Base-by-base conservation (phyloP, 1,139 yeast species). In the Pichia sp. region DNA sequence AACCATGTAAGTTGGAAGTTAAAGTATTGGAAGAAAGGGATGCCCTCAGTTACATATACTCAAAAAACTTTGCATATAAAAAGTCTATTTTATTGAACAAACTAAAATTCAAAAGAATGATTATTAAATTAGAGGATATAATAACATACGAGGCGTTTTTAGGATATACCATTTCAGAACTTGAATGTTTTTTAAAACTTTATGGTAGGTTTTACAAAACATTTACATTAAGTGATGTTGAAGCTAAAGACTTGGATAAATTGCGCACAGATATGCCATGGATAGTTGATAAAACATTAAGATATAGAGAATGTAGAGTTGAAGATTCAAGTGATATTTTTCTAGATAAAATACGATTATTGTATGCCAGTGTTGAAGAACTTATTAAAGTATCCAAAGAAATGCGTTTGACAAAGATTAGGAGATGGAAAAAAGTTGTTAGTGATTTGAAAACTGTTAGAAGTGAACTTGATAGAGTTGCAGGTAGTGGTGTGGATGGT, bases 71-170 rank as follows among this genome's bases (percentile, higher is more conserved):
- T 35, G 58, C 56, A 34, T 49, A 55, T 23, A 55, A 54, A 32
- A 74, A 57, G 55, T 16, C 18, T 10, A 25, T 37, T 18, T 18
- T 38, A 15, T 35, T 22, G 13, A 31, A 34, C 14, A 24, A 36
- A 11, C 25, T 26, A 3, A 33, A 25, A 2, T 46, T 46, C 11
- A 38, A 25, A 21, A 29, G 35, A 16, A 35, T 31, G 33, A 28
- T 46, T 4, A 26, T 44, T 1, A 45, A 20, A 14, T 50, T 55
- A 2, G 76, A 71, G 40, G 72, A 69, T 40, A 57, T 70, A 25
- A 62, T 66, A 15, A 83, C 78, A 35, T 76, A 79, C 35, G 76
- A 72, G 37, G 67, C 68, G 26, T 83, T 84, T 52, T 54, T 81
- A 22, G 68, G 68, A 33, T 80, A 69, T 50, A 74, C 83, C 1